A percentile compares a stretch with the other conserved stretches of the same genome.
phyloP scores from a whole-genome alignment of 768 basidiomycete genomes.

The Paxillus involutus region DNA sequence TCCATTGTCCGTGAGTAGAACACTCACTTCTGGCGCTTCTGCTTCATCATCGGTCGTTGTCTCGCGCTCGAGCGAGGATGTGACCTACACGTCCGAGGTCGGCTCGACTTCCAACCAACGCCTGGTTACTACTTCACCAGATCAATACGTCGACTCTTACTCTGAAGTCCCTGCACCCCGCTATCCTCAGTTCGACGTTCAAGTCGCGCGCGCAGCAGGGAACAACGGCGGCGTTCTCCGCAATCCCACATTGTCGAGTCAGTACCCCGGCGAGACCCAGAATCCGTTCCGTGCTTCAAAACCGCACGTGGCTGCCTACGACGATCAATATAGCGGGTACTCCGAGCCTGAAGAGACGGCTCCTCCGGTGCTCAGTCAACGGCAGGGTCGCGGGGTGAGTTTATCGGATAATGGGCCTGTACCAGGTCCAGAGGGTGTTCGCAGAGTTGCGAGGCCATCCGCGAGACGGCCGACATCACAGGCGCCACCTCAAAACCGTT shows the following conservation, averaged over 20 bases:
- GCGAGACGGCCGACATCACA: constrained; percentile 60
- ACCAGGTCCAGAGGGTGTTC: constrained; percentile 73
- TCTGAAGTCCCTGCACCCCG: constrained; percentile 17
- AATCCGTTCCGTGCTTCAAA: constrained; percentile 60
- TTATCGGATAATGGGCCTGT: constrained; percentile 85
- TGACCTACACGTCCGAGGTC: constrained; percentile 31
- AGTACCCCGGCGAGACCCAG: constrained; percentile 46
- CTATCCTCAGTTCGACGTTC: constrained; percentile 38
- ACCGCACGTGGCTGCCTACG: constrained; percentile 40
- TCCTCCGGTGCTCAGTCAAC: constrained; percentile 12
- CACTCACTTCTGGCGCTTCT: constrained; percentile 42
- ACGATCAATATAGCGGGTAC: constrained; percentile 34
- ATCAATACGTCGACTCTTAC: constrained; percentile 30
- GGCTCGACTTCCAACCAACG: constrained; percentile 45
- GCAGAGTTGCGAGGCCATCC: constrained; percentile 68
- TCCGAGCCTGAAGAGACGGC: constrained; percentile 37
- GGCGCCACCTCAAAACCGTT: constrained; percentile 60
- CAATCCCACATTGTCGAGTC: constrained; percentile 34
- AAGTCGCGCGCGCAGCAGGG: constrained; percentile 39
- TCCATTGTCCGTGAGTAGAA: constrained; percentile 63
- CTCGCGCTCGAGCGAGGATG: constrained; percentile 46
- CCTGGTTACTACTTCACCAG: constrained; percentile 37
- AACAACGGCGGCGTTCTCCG: constrained; percentile 40
- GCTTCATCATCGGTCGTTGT: constrained; percentile 42
- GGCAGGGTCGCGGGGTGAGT: constrained; percentile 62